These are phyloP conservation scores for Actinomucor elegans DNA, from an alignment of 371 early-diverging fungal species.

Conservation along the genomic window DNA sequence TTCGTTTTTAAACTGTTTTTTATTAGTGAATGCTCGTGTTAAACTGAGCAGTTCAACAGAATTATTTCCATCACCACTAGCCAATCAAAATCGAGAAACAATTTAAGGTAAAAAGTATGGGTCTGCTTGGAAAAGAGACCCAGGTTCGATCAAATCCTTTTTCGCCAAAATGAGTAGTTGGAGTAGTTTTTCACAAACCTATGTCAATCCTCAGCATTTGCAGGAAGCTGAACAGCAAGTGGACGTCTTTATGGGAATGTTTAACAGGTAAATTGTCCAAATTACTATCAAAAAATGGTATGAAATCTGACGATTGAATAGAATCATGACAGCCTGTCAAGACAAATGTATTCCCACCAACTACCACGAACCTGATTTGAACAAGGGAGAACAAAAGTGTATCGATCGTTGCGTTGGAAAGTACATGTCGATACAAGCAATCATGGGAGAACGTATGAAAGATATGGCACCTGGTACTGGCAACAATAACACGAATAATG, in stretches of 20 bases:
- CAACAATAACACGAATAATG: conserved; percentile 7
- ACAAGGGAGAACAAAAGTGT: conserved; percentile 96
- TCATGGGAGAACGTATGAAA: conserved; percentile 70
- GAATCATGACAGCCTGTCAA: conserved; percentile 84
- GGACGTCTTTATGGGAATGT: conserved; percentile 78
- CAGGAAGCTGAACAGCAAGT: conserved; percentile 78
- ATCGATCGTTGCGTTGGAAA: conserved; percentile 91
- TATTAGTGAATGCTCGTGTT: too few relatives aligned
- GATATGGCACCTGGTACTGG: conserved; percentile 30
- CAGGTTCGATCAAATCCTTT: too few relatives aligned
- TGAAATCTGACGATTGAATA: conserved; percentile 20
- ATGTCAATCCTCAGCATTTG: conserved; percentile 65
- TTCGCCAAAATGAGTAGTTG: conserved; percentile 45
- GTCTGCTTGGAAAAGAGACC: too few relatives aligned
- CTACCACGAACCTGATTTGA: conserved; percentile 86
- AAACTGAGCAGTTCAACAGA: too few relatives aligned
- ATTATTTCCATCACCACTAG: too few relatives aligned
- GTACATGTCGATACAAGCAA: conserved; percentile 76
- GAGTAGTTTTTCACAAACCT: conserved; percentile 40
- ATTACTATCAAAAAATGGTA: too few relatives aligned
- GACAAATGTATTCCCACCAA: conserved; percentile 84
- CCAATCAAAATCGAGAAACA: too few relatives aligned
- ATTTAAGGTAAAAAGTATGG: too few relatives aligned
- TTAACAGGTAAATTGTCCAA: conserved; percentile 71
- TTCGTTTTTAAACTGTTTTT: too few relatives aligned